Evolutionary conservation across 2,329 filamentous ascomycete genomes (phyloP).

Genomic region (Alternaria panax): DNA sequence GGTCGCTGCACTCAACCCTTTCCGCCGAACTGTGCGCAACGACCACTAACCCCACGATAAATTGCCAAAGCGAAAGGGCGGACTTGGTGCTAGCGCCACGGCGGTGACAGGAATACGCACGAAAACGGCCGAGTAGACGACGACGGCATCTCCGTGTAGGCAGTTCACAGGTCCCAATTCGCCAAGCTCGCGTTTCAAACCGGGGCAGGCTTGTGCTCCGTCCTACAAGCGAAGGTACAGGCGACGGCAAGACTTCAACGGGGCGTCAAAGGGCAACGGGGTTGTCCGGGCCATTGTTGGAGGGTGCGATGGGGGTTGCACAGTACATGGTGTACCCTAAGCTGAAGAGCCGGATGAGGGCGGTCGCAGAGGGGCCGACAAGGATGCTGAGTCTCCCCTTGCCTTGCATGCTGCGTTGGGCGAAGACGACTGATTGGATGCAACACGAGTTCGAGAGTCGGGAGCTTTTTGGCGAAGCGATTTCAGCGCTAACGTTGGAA

Average conservation of each 20-base stretch:
- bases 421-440: conserved; percentile 12
- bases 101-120: conserved; percentile 2
- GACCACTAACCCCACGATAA: conserved; percentile 9
- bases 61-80: not conserved
- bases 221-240: conserved; percentile 5
- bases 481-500: conserved; percentile 8
- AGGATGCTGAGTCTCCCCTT: conserved; percentile 10
- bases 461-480: conserved; percentile 5
- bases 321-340: not conserved
- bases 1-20: conserved; percentile 13
- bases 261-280: conserved; percentile 5
- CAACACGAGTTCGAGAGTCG: not conserved
- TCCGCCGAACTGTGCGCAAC: conserved; percentile 5
- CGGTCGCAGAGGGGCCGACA: conserved; percentile 5
- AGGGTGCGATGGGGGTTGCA: conserved; percentile 7
- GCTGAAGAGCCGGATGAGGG: conserved; percentile 1
- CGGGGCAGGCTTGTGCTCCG: not conserved
- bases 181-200: conserved; percentile 6
- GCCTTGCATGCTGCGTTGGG: conserved; percentile 7
- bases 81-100: not conserved
- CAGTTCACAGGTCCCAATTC: conserved; percentile 5
- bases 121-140: conserved; percentile 1
- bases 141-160: conserved; percentile 6
- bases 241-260: conserved; percentile 7
- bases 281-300: not conserved